Percentiles rank a stretch among this genome's conserved stretches.
Conservation (phyloP, 768 basidiomycete genomes). For the Lanmaoa pseudosensibilis region DNA sequence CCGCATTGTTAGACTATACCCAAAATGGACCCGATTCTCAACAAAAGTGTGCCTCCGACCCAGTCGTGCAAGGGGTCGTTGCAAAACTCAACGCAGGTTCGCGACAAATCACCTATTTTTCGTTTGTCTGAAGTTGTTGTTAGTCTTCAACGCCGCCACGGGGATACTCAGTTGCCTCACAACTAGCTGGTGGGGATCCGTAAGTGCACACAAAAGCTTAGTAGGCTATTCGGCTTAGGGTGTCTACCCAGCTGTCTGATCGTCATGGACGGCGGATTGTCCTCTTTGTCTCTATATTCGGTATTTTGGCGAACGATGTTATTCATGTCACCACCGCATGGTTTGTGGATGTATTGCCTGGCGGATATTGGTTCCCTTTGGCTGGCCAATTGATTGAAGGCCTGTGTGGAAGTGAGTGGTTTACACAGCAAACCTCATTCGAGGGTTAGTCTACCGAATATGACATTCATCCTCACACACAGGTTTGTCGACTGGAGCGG, state of each 20-base stretch:
- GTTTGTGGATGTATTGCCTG: slow-evolving; percentile 62
- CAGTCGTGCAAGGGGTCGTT: slow-evolving; percentile 69
- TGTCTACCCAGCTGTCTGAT: slow-evolving; percentile 63
- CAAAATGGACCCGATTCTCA: slow-evolving; percentile 4
- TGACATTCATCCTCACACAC: slow-evolving; percentile 9
- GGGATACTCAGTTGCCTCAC: slow-evolving; percentile 79
- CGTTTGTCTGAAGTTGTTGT: neutral
- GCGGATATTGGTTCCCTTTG: slow-evolving; percentile 79
- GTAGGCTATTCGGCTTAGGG: neutral
- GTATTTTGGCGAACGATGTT: slow-evolving; percentile 61
- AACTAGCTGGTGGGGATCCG: slow-evolving; percentile 84
- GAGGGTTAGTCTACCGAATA: neutral
- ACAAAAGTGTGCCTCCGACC: slow-evolving; percentile 60
- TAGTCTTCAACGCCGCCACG: slow-evolving; percentile 63
- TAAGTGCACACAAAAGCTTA: slow-evolving; percentile 37
- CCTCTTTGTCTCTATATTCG: slow-evolving; percentile 59
- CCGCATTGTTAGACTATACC: neutral
- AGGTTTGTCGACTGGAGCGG: slow-evolving; percentile 53
- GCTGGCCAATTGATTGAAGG: slow-evolving; percentile 69
- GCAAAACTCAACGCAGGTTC: slow-evolving; percentile 63
- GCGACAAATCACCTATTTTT: slow-evolving; percentile 16
- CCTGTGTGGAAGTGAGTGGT: slow-evolving; percentile 60
- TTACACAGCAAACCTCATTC: neutral
- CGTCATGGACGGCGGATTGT: slow-evolving; percentile 67
- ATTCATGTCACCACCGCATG: slow-evolving; percentile 65